These are phyloP conservation scores for Candida glucosophila DNA, from an alignment of 1,139 yeast genomes.

Conservation along the genomic window DNA sequence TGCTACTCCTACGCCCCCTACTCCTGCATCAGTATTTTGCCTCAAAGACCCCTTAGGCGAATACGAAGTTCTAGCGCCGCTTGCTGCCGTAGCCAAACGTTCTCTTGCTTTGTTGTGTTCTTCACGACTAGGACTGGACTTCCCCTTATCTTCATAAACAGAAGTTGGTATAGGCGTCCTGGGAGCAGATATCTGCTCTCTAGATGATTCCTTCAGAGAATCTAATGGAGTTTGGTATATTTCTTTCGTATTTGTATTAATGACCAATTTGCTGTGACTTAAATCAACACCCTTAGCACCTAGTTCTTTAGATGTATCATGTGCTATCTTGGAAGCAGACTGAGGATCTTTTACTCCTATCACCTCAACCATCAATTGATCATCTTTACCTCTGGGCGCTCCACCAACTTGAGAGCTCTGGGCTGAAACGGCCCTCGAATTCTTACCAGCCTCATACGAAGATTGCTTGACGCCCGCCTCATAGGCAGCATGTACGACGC, in stretches of 20 bases:
- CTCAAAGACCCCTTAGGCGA: conserved; percentile 2
- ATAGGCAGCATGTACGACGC: conserved; percentile 1
- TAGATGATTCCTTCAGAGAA: background rate
- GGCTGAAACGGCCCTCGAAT: background rate
- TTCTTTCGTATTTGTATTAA: conserved; percentile 27
- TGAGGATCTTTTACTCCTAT: conserved; percentile 27
- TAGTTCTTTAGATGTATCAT: conserved; percentile 26
- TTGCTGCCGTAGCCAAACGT: conserved; percentile 7
- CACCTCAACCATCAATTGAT: conserved; percentile 25
- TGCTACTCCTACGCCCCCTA: conserved; percentile 7
- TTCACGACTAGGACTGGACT: background rate
- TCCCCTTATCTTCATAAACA: conserved; percentile 1
- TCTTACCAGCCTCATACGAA: conserved; percentile 1
- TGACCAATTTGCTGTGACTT: conserved; percentile 25
- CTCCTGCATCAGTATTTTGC: conserved; percentile 4
- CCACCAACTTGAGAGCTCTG: background rate
- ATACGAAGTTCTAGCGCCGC: conserved; percentile 4
- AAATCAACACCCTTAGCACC: conserved; percentile 28
- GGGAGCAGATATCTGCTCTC: conserved; percentile 1
- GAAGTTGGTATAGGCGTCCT: background rate
- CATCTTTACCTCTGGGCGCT: background rate
- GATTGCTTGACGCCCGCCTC: conserved; percentile 2
- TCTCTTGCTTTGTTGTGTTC: conserved; percentile 5
- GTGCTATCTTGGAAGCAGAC: conserved; percentile 27
- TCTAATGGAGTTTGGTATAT: conserved; percentile 13